phyloP scores from a whole-genome alignment of 2,329 filamentous ascomycete genomes.

The Calycina herbarum region DNA sequence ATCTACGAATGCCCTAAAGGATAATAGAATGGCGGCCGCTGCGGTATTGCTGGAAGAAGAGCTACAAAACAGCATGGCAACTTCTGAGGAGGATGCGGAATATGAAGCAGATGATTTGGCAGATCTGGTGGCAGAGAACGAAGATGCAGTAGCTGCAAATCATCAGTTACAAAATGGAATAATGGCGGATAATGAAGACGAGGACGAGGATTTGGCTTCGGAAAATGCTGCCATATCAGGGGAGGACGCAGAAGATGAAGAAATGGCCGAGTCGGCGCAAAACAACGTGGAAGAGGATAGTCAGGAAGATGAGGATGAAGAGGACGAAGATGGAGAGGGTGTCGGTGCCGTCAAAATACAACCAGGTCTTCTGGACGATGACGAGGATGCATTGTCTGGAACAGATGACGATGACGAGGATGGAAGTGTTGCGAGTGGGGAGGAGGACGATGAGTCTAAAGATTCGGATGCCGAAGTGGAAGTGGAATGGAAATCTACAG shows the following conservation, averaged over 20 bases:
- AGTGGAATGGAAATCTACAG: slow-evolving; percentile 53
- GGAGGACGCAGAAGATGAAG: slow-evolving; percentile 42
- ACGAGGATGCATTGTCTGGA: slow-evolving; percentile 40
- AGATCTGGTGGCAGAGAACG: slow-evolving; percentile 32
- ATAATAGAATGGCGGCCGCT: slow-evolving; percentile 35
- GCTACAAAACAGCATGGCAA: slow-evolving; percentile 36
- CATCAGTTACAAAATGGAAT: slow-evolving; percentile 38
- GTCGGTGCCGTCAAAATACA: slow-evolving; percentile 40
- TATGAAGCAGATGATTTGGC: slow-evolving; percentile 38
- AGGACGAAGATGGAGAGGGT: slow-evolving; percentile 40
- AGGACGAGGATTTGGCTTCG: slow-evolving; percentile 33
- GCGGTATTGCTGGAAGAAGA: slow-evolving; percentile 36
- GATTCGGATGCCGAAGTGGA: slow-evolving; percentile 59
- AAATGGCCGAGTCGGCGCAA: slow-evolving; percentile 32
- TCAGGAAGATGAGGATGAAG: slow-evolving; percentile 45
- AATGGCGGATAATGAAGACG: slow-evolving; percentile 27
- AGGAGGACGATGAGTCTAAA: slow-evolving; percentile 54
- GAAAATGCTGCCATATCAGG: slow-evolving; percentile 29
- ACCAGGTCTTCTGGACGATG: slow-evolving; percentile 35
- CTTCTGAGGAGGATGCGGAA: slow-evolving; percentile 39
- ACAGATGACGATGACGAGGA: slow-evolving; percentile 30
- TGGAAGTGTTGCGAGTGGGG: slow-evolving; percentile 34
- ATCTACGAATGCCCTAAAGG: slow-evolving; percentile 26
- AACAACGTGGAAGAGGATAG: slow-evolving; percentile 41
- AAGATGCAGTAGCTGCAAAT: slow-evolving; percentile 38